Base-by-base conservation (phyloP, 2,329 filamentous ascomycete genomes). In the Aphanocladium album region DNA sequence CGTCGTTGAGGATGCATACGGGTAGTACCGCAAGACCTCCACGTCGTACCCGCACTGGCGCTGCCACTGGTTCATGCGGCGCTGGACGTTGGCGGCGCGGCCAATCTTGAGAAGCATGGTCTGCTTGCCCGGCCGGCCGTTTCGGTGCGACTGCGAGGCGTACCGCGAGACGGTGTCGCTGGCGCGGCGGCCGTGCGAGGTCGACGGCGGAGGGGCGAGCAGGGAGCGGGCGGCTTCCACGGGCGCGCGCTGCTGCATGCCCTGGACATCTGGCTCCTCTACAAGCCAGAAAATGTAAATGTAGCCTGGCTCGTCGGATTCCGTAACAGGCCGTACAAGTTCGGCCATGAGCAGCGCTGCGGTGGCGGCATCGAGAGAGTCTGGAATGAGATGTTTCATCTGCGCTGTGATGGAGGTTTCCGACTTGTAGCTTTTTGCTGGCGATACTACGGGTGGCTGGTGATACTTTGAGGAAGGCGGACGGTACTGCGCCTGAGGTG, bases 251-350 rank as follows among this genome's bases (percentile, higher is more conserved):
- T 0, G 83, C 73, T 49, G 51, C 0, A 80, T 72, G 8, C 84
- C 21, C n/a, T 30, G 5, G 19, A 9, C 7, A 6, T 6, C 27
- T 2, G 80, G 82, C 6, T 67, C 66, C 35, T 91, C 87, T 0
- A 91, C 97, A 23, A 97, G 82, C 92, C 93, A 97, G 80, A 98
- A 99, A 74, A 99, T 96, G 81, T 99, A 99, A 66, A 99, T 98
- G 76, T 95, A 99, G 41, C 95, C 95, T 14, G 89, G 80, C 67
- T 96, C 90, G 23, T 84, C 78, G 0, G 91, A 92, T 50, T 93
- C 83, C 1, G 72, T 69, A 39, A 70, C 71, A 80, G 91, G 78
- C 83, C 95, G 71, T 74, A 80, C 84, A 11, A 98, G 80, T 73
- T 98, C 93, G 2, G 88, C 79, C 62, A 93, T 82, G 3, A 98